A percentile compares a stretch with the other conserved stretches of the same genome.
Conservation (phyloP, 2,329 filamentous ascomycete genomes). For the Claviceps fusiformis region DNA sequence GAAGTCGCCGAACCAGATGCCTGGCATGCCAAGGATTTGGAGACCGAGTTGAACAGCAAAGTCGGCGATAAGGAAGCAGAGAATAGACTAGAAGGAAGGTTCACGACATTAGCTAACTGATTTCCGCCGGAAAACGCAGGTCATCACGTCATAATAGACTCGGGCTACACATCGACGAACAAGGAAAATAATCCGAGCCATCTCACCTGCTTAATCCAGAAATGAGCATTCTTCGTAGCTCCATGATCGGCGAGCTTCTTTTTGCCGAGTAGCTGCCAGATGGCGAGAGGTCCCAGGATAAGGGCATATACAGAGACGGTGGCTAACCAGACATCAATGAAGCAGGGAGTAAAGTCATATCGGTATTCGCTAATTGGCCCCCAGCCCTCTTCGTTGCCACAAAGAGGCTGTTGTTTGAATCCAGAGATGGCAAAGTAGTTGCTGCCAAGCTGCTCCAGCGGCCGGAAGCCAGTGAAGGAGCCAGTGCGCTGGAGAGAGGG, state of each 20-base stretch:
- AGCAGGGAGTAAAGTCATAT: slow-evolving; percentile 95
- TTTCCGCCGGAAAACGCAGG: not conserved
- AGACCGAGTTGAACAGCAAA: slow-evolving; percentile 60
- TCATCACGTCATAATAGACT: not conserved
- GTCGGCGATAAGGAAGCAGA: slow-evolving; percentile 54
- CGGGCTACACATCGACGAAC: not conserved
- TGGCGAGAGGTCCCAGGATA: slow-evolving; percentile 58
- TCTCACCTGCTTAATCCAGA: slow-evolving; percentile 76
- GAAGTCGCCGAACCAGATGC: slow-evolving; percentile 68
- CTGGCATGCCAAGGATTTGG: slow-evolving; percentile 56
- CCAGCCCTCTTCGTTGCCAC: slow-evolving; percentile 87
- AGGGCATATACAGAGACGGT: slow-evolving; percentile 68
- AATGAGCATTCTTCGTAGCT: slow-evolving; percentile 76
- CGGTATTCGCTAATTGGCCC: slow-evolving; percentile 75
- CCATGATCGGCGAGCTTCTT: slow-evolving; percentile 41
- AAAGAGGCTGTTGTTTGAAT: slow-evolving; percentile 62
- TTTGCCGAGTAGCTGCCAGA: slow-evolving; percentile 67
- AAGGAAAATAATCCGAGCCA: not conserved
- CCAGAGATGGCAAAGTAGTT: slow-evolving; percentile 43
- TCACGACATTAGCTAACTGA: not conserved
- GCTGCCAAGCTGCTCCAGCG: slow-evolving; percentile 35
- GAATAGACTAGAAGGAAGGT: slow-evolving; percentile 25
- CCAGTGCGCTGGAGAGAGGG: slow-evolving; percentile 40
- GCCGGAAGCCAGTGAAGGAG: slow-evolving; percentile 46
- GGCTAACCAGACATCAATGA: slow-evolving; percentile 82